Percentiles rank a stretch among this genome's conserved stretches.
Evolutionary conservation across 2,329 filamentous ascomycete genomes (phyloP).

Genomic region (Cladosporium oxysporum): DNA sequence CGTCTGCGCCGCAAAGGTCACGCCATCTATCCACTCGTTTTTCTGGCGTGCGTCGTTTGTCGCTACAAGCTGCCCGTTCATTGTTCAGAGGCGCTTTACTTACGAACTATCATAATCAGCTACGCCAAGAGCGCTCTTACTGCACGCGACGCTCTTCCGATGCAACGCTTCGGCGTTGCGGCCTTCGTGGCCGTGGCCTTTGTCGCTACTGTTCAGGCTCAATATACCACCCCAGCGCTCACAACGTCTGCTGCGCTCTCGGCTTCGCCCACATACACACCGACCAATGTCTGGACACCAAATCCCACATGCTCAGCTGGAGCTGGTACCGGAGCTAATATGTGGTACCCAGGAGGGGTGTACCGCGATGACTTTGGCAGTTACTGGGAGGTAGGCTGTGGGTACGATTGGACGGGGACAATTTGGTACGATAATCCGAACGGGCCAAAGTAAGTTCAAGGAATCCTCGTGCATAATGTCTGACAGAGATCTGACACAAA

Average conservation of each 20-base stretch:
- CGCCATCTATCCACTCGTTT: background rate
- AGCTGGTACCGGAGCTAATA: too few relatives aligned
- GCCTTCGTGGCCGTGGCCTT: slow-evolving; percentile 5
- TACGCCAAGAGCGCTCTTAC: background rate
- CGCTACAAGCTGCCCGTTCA: background rate
- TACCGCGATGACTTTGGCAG: slow-evolving; percentile 9
- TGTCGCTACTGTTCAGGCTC: background rate
- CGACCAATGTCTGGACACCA: slow-evolving; percentile 12
- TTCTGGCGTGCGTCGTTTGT: background rate
- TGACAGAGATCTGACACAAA: background rate
- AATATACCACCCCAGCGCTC: background rate
- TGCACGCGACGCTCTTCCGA: background rate
- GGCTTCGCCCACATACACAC: slow-evolving; percentile 15
- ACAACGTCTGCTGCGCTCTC: slow-evolving; percentile 5
- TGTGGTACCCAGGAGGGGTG: too few relatives aligned
- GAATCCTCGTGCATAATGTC: background rate
- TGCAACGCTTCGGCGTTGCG: background rate
- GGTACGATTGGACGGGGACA: slow-evolving; percentile 3
- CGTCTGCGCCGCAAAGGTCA: background rate
- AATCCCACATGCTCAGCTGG: background rate
- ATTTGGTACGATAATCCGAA: background rate
- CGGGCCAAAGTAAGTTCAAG: background rate
- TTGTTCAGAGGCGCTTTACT: background rate
- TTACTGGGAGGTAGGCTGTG: slow-evolving; percentile 9
- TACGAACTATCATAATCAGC: background rate